Evolutionary conservation across 2,329 filamentous ascomycete genomes (phyloP), one percentile per base, ranked within the genome.

Genomic region (Scolecobasidium constrictum): DNA sequence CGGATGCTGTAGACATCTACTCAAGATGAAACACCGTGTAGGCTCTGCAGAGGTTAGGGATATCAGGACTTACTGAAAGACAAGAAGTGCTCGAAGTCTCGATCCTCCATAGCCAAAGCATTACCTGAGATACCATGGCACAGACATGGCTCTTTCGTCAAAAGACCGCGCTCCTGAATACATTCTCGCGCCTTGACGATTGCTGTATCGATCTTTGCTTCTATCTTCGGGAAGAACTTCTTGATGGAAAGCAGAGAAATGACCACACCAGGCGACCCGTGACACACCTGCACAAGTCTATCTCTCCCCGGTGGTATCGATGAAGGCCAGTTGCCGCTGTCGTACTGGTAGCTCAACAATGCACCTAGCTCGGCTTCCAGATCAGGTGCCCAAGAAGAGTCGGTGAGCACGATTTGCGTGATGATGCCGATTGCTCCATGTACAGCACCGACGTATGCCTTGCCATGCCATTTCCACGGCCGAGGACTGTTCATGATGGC

Each of bases 391-490:
- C 73, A 67, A 4, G 63, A 59, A 1, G 75, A 71, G 43, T 71
- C 68, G 2, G 77, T 76, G 31, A 75, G 63, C 2, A 83, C 69
- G 12, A 84, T 63, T 56, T 86, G 81, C n/a, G 75, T 78, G 44
- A 86, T 69, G 55, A 83, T 83, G 4, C 81, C 78, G 19, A 84
- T 73, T 11, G 74, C 70, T 5, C 82, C 82, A 53, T 86, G 79
- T 0, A 72, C 75, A 4, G 80, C 76, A 2, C 81, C 82, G 26
- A 82, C 64, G 52, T 82, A 83, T 1, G 64, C 63, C 50, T 75
- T 75, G 12, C 71, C 73, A 46, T 76, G 72, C 75, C 77, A 84
- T 48, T 68, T 70, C 81, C 81, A 85, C 1, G 71, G 70, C 36
- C 66, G 67, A 45, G 56, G 63, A 20, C 67, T 66, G 13, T 65